Evolutionary conservation across 1,284 basidiomycete genomes (phyloP).

Genomic region (Gomphus bonarii): DNA sequence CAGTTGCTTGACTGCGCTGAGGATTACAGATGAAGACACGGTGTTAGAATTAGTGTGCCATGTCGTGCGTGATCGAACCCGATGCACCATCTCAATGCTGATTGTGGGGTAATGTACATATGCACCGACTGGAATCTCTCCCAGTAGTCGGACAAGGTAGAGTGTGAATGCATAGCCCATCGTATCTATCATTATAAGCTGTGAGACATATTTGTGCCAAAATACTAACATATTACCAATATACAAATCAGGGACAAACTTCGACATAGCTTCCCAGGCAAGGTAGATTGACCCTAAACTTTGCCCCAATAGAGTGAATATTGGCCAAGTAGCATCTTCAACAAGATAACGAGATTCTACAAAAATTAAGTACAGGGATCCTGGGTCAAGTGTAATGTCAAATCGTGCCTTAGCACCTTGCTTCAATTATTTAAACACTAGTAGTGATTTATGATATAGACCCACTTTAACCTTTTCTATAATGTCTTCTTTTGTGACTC

Average conservation of each 20-base stretch:
- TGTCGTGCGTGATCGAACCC: conserved; percentile 53
- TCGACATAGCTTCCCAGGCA: conserved; percentile 70
- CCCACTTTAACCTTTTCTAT: conserved; percentile 73
- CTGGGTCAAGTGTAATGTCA: conserved; percentile 62
- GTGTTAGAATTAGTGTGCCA: conserved; percentile 60
- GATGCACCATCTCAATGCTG: conserved; percentile 85
- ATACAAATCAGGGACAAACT: conserved; percentile 78
- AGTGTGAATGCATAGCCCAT: conserved; percentile 98
- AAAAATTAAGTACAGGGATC: conserved; percentile 68
- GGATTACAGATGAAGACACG: conserved; percentile 49
- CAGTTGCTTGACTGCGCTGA: conserved; percentile 66
- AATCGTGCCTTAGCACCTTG: conserved; percentile 57
- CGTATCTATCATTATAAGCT: conserved; percentile 50
- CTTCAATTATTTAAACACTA: not conserved
- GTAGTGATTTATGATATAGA: not conserved
- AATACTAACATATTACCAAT: conserved; percentile 49
- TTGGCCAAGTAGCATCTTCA: conserved; percentile 76
- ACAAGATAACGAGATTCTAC: conserved; percentile 63
- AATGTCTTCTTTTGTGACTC: conserved; percentile 75
- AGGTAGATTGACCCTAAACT: conserved; percentile 81
- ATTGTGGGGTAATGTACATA: conserved; percentile 98
- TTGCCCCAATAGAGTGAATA: conserved; percentile 88
- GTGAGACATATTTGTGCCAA: not conserved
- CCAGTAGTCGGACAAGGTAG: conserved; percentile 60
- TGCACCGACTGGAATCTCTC: conserved; percentile 66